Evolutionary conservation across 2,329 filamentous ascomycete species (phyloP).

Genomic region (Kalmusia sp.): DNA sequence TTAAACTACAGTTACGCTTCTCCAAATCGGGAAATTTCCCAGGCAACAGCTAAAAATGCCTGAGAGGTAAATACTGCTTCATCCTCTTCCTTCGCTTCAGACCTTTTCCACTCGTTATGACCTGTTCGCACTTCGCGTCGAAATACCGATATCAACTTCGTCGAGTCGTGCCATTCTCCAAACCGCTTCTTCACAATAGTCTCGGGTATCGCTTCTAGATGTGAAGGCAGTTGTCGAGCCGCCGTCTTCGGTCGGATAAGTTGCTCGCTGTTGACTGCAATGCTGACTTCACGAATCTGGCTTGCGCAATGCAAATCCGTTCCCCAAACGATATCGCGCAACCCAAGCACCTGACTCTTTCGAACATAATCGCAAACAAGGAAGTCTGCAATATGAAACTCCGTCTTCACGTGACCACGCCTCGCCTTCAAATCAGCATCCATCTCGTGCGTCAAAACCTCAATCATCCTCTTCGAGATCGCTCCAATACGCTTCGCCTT

Average conservation of each 20-base stretch:
- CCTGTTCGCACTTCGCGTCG: not conserved
- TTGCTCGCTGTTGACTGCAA: not conserved
- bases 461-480: conserved; percentile 27
- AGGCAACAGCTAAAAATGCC: not conserved
- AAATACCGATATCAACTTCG: not conserved
- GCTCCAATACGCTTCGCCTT: conserved; percentile 23
- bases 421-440: conserved; percentile 19
- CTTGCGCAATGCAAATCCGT: not conserved
- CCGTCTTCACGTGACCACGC: conserved; percentile 20
- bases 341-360: conserved; percentile 18
- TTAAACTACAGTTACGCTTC: not conserved
- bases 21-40: conserved; percentile 3
- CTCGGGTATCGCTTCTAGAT: not conserved
- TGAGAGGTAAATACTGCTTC: not conserved
- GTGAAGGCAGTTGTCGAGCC: not conserved
- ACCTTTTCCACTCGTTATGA: not conserved
- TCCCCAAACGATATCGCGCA: conserved; percentile 18
- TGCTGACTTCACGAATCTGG: not conserved
- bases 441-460: conserved; percentile 23
- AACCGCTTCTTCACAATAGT: not conserved
- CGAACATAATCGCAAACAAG: conserved; percentile 18
- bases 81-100: not conserved
- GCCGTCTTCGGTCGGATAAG: not conserved
- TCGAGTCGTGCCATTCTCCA: not conserved
- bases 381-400: conserved; percentile 18